These are phyloP conservation scores for Adenanthera pavonina DNA, from an alignment of 306 rosid species.

Conservation along the genomic window DNA sequence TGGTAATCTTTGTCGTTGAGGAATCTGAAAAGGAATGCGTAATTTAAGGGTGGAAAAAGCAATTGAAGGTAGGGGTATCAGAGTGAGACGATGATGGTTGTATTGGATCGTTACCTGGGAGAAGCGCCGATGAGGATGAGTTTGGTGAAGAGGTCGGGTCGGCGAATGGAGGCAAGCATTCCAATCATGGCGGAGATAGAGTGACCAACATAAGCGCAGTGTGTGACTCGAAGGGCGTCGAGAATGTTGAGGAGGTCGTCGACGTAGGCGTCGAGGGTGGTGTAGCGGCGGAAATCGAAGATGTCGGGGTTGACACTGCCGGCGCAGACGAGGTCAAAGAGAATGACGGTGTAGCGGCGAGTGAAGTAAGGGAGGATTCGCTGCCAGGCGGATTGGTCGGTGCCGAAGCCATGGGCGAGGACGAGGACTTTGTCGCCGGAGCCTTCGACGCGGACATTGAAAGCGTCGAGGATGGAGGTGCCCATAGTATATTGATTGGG, in stretches of 20 bases:
- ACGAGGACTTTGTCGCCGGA: conserved; percentile 73
- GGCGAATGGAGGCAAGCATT: conserved; percentile 86
- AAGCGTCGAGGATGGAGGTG: conserved; percentile 65
- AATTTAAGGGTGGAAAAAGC: neutral
- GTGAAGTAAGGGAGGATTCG: conserved; percentile 80
- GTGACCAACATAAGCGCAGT: conserved; percentile 90
- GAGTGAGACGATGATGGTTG: neutral
- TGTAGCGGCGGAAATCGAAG: conserved; percentile 89
- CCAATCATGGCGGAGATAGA: conserved; percentile 98
- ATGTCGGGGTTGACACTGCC: conserved; percentile 97
- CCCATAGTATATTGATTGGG: conserved; percentile 38
- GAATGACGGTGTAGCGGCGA: conserved; percentile 69
- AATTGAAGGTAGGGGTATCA: neutral
- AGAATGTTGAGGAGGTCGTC: conserved; percentile 87
- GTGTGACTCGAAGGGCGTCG: conserved; percentile 62
- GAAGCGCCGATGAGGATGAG: conserved; percentile 96
- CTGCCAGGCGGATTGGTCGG: conserved; percentile 97
- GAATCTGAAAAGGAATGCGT: conserved; percentile 50
- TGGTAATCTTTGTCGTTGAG: conserved; percentile 85
- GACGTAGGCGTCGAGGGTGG: conserved; percentile 85
- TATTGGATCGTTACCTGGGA: conserved; percentile 58
- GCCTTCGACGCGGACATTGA: conserved; percentile 83
- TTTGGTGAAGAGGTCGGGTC: conserved; percentile 85
- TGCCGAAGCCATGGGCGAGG: conserved; percentile 88
- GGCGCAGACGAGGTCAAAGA: conserved; percentile 98